Percentiles rank a stretch among this genome's conserved stretches.
Evolutionary conservation across 2,329 filamentous ascomycete genomes (phyloP).

Genomic region (Colletotrichum sp.): DNA sequence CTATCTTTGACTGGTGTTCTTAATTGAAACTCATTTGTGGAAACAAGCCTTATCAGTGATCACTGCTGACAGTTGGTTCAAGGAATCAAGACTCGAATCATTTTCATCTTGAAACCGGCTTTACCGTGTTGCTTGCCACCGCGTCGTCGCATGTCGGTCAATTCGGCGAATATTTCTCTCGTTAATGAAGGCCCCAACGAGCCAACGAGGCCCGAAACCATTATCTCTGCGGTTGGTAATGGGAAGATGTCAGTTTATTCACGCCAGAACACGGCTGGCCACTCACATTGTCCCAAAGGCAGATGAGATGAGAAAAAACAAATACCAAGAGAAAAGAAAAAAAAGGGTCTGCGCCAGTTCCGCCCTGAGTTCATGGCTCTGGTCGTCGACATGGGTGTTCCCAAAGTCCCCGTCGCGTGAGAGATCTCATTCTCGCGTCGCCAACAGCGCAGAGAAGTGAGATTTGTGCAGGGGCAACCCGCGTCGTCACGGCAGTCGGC

Average conservation of each 20-base stretch:
- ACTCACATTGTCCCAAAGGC: not conserved
- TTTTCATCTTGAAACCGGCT: not conserved
- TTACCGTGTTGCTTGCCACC: not conserved
- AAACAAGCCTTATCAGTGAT: not conserved
- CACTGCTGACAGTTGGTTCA: not conserved
- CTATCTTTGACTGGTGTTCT: not conserved
- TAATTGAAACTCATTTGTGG: not conserved
- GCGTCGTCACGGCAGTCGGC: not conserved
- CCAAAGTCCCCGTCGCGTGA: not conserved
- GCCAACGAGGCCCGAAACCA: not conserved
- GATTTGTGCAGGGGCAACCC: not conserved
- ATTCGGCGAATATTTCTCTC: not conserved
- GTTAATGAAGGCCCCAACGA: not conserved
- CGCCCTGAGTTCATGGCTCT: not conserved
- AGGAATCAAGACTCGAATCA: not conserved
- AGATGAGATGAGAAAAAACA: not conserved
- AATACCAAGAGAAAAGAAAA: not conserved
- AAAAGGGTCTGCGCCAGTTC: not conserved
- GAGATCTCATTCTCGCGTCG: constrained; percentile 1
- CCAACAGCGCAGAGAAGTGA: not conserved
- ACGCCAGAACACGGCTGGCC: not conserved
- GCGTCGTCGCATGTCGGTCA: not conserved
- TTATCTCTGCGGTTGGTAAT: constrained; percentile 9
- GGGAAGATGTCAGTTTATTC: constrained; percentile 1
- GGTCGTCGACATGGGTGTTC: not conserved